Percentiles rank a stretch among this genome's conserved stretches.
Evolutionary conservation across 306 rosid species (phyloP).

Genomic region (Acacia crassicarpa): DNA sequence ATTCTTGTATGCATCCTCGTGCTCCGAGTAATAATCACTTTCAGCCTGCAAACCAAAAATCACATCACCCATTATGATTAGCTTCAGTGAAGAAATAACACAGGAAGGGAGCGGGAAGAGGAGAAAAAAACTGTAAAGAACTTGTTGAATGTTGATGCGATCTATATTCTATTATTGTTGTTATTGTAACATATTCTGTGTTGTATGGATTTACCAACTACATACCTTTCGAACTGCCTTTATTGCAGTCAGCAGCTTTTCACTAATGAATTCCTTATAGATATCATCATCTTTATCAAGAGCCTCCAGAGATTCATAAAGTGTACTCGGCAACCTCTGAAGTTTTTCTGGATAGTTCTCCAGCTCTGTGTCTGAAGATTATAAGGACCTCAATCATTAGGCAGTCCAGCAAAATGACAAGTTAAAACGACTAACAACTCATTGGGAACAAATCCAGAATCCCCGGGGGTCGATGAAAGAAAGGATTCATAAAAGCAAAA

Average conservation of each 20-base stretch:
- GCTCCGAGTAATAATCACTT: conserved; percentile 56
- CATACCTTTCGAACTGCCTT: conserved; percentile 81
- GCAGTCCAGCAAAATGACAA: neutral
- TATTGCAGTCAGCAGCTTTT: conserved; percentile 64
- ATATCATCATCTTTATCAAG: conserved; percentile 58
- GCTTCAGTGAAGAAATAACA: too few relatives aligned
- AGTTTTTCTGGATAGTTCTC: conserved; percentile 38
- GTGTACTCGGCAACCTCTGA: conserved; percentile 72
- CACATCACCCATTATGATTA: neutral
- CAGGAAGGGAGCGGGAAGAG: too few relatives aligned
- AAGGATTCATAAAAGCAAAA: neutral
- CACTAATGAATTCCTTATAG: conserved; percentile 54
- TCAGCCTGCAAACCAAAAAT: conserved; percentile 62
- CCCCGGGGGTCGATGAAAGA: neutral
- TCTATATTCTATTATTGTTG: too few relatives aligned
- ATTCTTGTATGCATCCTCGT: conserved; percentile 73
- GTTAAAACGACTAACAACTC: neutral
- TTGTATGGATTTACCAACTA: too few relatives aligned
- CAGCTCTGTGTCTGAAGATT: conserved; percentile 64
- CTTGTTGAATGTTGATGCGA: too few relatives aligned
- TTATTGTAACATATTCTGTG: too few relatives aligned
- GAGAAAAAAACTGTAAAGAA: too few relatives aligned
- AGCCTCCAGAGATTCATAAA: conserved; percentile 80
- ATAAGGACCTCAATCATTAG: conserved; percentile 9
- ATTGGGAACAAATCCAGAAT: conserved; percentile 2